Percentiles rank a stretch among this genome's conserved stretches.
Evolutionary conservation across 306 rosid genomes (phyloP).

Genomic region (Aeschynomene evenia): DNA sequence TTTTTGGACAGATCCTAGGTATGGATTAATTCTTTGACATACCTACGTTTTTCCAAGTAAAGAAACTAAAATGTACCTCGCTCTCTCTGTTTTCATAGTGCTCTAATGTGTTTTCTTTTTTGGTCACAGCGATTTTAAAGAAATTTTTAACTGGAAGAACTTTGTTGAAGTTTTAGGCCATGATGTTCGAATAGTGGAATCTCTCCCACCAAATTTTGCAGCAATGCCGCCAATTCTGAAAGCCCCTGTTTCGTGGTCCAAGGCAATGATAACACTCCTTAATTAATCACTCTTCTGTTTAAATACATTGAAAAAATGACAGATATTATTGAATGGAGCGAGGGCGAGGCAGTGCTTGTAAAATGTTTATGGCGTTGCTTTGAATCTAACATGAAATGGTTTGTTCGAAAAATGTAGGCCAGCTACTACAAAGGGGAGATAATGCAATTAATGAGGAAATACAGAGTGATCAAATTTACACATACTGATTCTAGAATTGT

Average conservation of each 20-base stretch:
- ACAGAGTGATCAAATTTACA: conserved; percentile 58
- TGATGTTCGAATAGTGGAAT: conserved; percentile 50
- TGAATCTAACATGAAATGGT: conserved; percentile 1
- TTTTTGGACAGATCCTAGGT: conserved; percentile 77
- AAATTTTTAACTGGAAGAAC: conserved; percentile 60
- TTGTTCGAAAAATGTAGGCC: conserved; percentile 33
- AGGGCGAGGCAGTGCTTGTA: no score
- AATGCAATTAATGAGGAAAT: conserved; percentile 33
- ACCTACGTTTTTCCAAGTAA: neutral
- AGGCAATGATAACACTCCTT: conserved; percentile 34
- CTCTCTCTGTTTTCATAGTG: neutral
- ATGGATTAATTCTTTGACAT: neutral
- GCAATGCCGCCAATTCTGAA: conserved; percentile 32
- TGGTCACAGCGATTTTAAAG: conserved; percentile 53
- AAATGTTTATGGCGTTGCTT: no score
- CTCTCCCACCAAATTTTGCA: conserved; percentile 43
- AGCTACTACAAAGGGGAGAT: conserved; percentile 53
- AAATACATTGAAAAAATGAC: no score
- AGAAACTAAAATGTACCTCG: neutral
- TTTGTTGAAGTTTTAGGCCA: conserved; percentile 57
- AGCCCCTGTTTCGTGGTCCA: conserved; percentile 76
- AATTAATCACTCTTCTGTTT: no score
- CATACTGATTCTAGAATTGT: conserved; percentile 58
- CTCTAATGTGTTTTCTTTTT: neutral
- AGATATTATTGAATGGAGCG: no score